Evolutionary conservation across 2,329 filamentous ascomycete genomes (phyloP), one percentile per base, ranked within the genome.

Genomic region (Aciculosporium take): DNA sequence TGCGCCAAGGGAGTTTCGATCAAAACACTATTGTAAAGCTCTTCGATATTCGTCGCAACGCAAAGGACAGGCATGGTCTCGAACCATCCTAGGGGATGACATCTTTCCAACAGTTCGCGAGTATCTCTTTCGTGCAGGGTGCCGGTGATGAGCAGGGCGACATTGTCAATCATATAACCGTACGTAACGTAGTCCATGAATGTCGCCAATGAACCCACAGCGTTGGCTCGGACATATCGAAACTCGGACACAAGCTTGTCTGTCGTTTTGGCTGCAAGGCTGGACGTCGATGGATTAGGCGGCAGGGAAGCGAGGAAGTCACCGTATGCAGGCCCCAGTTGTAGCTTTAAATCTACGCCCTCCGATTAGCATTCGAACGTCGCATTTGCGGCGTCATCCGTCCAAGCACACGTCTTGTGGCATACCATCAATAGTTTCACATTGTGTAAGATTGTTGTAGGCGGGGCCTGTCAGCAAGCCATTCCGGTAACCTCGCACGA

Each of bases 81-180:
- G 61, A 98, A 98, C 87, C 88, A 96, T 52, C 91, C 91, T 7
- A 98, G 74, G 6, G 91, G 91, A 55, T 98, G 93, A 64, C 93
- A 98, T 62, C 91, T 74, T 58, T 96, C 91, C 41, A 98, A 69
- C 48, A 98, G 75, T 66, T 98, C 91, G 45, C 88, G 80, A 3
- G 91, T 98, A 61, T 98, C 91, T 59, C 91, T 79, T 67, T 98
- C 93, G 65, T 98, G 91, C 24, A 98, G 75, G 10, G 91, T 98
- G 47, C 91, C 91, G 18, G 91, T 98, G 63, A 98, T 98, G 56
- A 98, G 78, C 31, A 98, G 80, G 30, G 93, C 91, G 40, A 98
- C 87, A 56, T 98, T 98, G 67, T 98, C 91, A 64, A 98, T 98
- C 91, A 98, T 98, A 72, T 98, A 98, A 47, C 88, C 89, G 61